Evolutionary conservation across 2,329 filamentous ascomycete genomes (phyloP).

Genomic region (Ascochyta pisi): DNA sequence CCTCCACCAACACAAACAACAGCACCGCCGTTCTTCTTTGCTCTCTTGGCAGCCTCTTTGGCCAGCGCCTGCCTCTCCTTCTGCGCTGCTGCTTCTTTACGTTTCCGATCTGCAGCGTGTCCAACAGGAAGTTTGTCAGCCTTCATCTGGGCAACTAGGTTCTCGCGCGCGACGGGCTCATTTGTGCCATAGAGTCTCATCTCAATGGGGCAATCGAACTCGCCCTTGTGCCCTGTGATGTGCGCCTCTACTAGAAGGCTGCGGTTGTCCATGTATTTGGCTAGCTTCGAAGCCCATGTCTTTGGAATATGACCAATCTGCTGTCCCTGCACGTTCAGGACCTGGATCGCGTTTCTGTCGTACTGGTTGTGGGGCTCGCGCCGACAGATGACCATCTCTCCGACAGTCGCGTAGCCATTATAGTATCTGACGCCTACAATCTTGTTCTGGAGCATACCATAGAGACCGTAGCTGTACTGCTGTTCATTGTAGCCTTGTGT

Average conservation of each 20-base stretch:
- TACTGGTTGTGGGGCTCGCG: conserved; percentile 70
- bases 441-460: conserved; percentile 56
- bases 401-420: conserved; percentile 43
- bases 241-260: conserved; percentile 72
- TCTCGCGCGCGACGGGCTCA: conserved; percentile 59
- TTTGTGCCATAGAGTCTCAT: conserved; percentile 74
- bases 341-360: conserved; percentile 72
- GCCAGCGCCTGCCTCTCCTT: conserved; percentile 61
- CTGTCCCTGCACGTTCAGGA: conserved; percentile 75
- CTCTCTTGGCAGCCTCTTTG: conserved; percentile 42
- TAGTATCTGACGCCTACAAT: conserved; percentile 63
- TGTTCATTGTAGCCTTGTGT: conserved; percentile 36
- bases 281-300: conserved; percentile 71
- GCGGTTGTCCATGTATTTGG: conserved; percentile 66
- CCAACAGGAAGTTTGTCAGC: conserved; percentile 65
- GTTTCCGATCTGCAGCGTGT: conserved; percentile 53
- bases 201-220: conserved; percentile 75
- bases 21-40: conserved; percentile 44
- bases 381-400: conserved; percentile 47
- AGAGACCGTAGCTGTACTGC: conserved; percentile 33
- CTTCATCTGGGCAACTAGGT: conserved; percentile 69
- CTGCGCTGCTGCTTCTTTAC: conserved; percentile 61
- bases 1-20: conserved; percentile 35
- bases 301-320: conserved; percentile 83
- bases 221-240: conserved; percentile 70